Conservation (phyloP, 2,329 filamentous ascomycete genomes). For the Ophiostoma australiae region DNA sequence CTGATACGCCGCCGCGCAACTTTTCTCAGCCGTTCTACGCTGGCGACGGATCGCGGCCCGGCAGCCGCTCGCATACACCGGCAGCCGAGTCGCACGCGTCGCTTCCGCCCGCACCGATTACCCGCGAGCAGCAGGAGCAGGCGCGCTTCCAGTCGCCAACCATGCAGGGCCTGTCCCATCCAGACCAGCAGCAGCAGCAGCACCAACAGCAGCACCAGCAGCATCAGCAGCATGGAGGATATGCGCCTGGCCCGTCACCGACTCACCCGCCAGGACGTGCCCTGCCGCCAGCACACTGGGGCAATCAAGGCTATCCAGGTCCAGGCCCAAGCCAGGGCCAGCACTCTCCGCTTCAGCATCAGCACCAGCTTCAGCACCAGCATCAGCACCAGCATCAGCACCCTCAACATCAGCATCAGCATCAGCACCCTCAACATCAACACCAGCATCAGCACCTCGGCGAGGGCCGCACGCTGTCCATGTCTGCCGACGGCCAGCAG, state of each 20-base stretch:
- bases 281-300: not conserved
- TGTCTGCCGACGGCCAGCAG: constrained; percentile 31
- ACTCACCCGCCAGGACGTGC: not conserved
- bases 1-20: constrained; percentile 26
- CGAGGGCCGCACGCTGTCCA: constrained; percentile 22
- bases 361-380: not conserved
- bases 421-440: constrained; percentile 2
- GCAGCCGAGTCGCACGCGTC: not conserved
- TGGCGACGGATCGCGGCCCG: not conserved
- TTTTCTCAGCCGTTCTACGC: constrained; percentile 27
- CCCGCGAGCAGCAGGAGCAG: constrained; percentile 14
- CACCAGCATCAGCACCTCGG: constrained; percentile 11
- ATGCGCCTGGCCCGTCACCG: not conserved
- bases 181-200: not conserved
- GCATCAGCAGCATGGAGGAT: not conserved
- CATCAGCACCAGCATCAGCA: not conserved
- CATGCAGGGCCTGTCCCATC: not conserved
- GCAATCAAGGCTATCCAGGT: not conserved
- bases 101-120: not conserved
- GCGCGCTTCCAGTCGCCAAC: not conserved
- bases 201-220: not conserved
- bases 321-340: not conserved
- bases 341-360: not conserved
- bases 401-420: constrained; percentile 6
- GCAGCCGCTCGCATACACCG: not conserved